Conservation (phyloP, 768 basidiomycete genomes). For the Kockovaella imperatae region DNA sequence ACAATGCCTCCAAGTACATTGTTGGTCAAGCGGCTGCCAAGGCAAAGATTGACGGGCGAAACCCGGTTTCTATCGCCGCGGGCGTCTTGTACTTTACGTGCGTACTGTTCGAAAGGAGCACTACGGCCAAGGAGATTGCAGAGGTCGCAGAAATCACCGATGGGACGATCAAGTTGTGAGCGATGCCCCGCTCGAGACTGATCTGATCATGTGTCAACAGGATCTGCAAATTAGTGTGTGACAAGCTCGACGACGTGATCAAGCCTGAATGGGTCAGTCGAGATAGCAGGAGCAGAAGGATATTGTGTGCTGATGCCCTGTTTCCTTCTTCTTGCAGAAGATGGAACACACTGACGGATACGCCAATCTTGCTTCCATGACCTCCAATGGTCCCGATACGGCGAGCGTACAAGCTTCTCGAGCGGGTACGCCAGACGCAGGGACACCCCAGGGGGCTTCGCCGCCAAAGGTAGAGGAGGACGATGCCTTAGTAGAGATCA, state of each 20-base stretch:
- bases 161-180: conserved; percentile 73
- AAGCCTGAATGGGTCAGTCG: conserved; percentile 36
- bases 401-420: conserved; percentile 13
- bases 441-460: too few species aligned
- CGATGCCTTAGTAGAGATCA: too few species aligned
- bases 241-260: conserved; percentile 34
- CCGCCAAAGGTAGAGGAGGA: too few species aligned
- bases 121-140: conserved; percentile 77
- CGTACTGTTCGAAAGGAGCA: conserved; percentile 64
- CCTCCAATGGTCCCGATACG: too few species aligned
- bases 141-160: conserved; percentile 89
- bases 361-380: conserved; percentile 11
- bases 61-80: conserved; percentile 96
- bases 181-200: not conserved
- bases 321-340: conserved; percentile 10
- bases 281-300: not conserved
- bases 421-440: conserved; percentile 11
- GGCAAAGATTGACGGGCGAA: conserved; percentile 68
- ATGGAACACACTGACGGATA: conserved; percentile 22
- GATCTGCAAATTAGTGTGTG: conserved; percentile 30
- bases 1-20: conserved; percentile 43
- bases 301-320: not conserved
- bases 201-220: conserved; percentile 10
- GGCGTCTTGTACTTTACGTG: conserved; percentile 92
- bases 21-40: conserved; percentile 36